Evolutionary conservation across 2,329 filamentous ascomycete species (phyloP).

Genomic region (Thelonectria discophora): DNA sequence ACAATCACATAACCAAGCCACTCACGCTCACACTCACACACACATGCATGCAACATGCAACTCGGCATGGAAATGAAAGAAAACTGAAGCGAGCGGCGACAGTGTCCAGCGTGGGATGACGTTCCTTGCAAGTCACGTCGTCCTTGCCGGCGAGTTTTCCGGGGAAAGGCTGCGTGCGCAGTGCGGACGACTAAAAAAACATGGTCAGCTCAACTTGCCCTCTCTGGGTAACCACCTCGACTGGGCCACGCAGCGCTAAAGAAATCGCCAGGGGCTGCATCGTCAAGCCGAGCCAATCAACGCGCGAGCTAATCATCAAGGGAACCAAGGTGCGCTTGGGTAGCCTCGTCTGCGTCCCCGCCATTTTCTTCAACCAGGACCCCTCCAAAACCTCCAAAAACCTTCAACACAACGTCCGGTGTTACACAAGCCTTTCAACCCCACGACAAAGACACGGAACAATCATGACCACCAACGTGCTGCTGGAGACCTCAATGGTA

Average conservation of each 20-base stretch:
- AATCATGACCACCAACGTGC: slow-evolving; percentile 78
- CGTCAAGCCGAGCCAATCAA: too few species aligned
- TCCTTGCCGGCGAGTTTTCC: too few species aligned
- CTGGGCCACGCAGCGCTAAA: neutral
- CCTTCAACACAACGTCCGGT: neutral
- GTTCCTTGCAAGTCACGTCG: neutral
- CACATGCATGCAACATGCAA: neutral
- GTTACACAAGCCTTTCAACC: neutral
- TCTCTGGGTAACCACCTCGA: too few species aligned
- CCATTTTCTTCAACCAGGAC: neutral
- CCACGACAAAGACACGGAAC: slow-evolving; percentile 27
- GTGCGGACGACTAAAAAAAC: too few species aligned
- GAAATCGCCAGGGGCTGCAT: neutral
- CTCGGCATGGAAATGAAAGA: neutral
- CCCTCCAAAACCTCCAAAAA: neutral
- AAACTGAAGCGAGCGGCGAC: neutral
- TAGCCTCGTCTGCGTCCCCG: neutral
- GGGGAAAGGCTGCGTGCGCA: too few species aligned
- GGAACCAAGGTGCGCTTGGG: too few species aligned
- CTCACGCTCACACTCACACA: neutral
- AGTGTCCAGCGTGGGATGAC: neutral
- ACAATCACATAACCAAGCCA: neutral
- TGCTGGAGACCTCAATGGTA: slow-evolving; percentile 88
- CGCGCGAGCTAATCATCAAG: too few species aligned
- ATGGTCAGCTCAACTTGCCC: too few species aligned